phyloP scores from a whole-genome alignment of 768 basidiomycete genomes.

The Russula sp. region DNA sequence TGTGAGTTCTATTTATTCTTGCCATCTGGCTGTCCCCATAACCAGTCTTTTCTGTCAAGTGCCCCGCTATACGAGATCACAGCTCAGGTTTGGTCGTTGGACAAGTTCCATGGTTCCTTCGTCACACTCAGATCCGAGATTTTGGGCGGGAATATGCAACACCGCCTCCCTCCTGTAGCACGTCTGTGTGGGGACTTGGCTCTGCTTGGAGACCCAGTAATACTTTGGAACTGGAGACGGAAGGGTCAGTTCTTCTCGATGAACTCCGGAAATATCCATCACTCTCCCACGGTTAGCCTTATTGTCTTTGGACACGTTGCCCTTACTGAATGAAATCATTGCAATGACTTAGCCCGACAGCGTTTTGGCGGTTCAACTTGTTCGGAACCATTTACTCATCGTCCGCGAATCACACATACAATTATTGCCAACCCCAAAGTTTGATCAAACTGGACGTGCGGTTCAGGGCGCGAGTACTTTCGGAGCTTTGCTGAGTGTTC shows the following conservation, averaged over 20 bases:
- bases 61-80: constrained; percentile 8
- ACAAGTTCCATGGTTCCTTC: constrained; percentile 32
- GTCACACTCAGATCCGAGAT: constrained; percentile 6
- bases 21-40: neutral
- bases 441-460: constrained; percentile 15
- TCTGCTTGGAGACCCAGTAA: constrained; percentile 22
- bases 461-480: constrained; percentile 7
- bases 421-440: constrained; percentile 24
- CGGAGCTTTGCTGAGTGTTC: constrained; percentile 24
- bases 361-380: constrained; percentile 28
- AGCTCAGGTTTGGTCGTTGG: constrained; percentile 28
- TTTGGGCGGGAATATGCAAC: constrained; percentile 3
- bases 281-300: constrained; percentile 20
- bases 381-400: constrained; percentile 29
- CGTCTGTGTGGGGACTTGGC: constrained; percentile 21
- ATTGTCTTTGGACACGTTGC: neutral
- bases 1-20: neutral
- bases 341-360: constrained; percentile 18
- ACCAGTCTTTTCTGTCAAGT: neutral
- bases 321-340: neutral
- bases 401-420: constrained; percentile 29
- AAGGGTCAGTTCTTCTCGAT: constrained; percentile 15
- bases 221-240: constrained; percentile 23
- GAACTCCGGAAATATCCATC: constrained; percentile 17
- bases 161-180: constrained; percentile 13